Percentiles rank a stretch among this genome's conserved stretches.
phyloP scores from a whole-genome alignment of 2,329 filamentous ascomycete genomes.

The Trichoderma atrobrunneum region DNA sequence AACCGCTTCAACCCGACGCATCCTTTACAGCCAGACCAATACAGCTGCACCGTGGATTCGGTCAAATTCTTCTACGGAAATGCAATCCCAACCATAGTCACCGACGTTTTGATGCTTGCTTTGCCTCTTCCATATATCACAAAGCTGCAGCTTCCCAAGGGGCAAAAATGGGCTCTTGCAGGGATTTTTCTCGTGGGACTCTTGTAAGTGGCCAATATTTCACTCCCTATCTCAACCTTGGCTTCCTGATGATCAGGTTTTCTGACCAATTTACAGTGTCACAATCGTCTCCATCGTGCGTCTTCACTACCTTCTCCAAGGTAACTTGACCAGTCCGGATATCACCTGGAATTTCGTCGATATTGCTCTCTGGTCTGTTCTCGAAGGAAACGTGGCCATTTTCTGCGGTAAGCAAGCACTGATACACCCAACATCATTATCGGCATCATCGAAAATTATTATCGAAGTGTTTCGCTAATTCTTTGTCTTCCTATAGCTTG shows the following conservation, averaged over 20 bases:
- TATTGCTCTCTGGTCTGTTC: slow-evolving; percentile 25
- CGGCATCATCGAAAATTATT: neutral
- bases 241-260: neutral
- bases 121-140: slow-evolving; percentile 31
- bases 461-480: neutral
- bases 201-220: slow-evolving; percentile 22
- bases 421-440: no score
- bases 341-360: slow-evolving; percentile 29
- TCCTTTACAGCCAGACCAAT: slow-evolving; percentile 19
- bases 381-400: slow-evolving; percentile 27
- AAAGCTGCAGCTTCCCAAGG: slow-evolving; percentile 26
- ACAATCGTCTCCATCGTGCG: slow-evolving; percentile 23
- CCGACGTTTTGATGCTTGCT: slow-evolving; percentile 28
- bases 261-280: slow-evolving; percentile 11
- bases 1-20: slow-evolving; percentile 21
- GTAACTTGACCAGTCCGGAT: slow-evolving; percentile 23
- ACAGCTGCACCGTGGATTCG: slow-evolving; percentile 22
- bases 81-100: slow-evolving; percentile 29
- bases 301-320: slow-evolving; percentile 18
- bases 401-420: slow-evolving; percentile 24
- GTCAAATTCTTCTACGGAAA: slow-evolving; percentile 30
- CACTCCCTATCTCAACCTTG: neutral
- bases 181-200: slow-evolving; percentile 28
- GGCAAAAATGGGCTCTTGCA: slow-evolving; percentile 27
- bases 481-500: slow-evolving; percentile 6